phyloP scores from a whole-genome alignment of 306 rosid genomes.

The Dalbergia cochinchinensis region DNA sequence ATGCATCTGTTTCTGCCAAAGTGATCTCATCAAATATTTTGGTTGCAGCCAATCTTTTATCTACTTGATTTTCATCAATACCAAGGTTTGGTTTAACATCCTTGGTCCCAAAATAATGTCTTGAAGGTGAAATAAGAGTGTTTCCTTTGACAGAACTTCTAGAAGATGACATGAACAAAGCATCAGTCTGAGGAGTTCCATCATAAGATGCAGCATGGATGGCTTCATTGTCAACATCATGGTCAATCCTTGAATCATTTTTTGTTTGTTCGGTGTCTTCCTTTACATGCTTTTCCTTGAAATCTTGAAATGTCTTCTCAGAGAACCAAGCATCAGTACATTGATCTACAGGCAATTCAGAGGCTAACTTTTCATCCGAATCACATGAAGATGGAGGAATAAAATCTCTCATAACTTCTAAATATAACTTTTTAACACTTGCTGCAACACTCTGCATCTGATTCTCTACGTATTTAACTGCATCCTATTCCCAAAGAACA shows the following conservation, averaged over 20 bases:
- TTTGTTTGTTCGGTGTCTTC: constrained; percentile 36
- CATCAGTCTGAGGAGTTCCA: constrained; percentile 42
- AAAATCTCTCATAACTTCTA: constrained; percentile 77
- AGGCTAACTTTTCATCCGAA: constrained; percentile 49
- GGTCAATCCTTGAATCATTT: constrained; percentile 43
- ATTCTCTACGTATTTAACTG: constrained; percentile 82
- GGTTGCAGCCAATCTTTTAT: constrained; percentile 37
- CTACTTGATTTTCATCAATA: constrained; percentile 34
- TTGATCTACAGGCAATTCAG: constrained; percentile 50
- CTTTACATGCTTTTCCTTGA: constrained; percentile 52
- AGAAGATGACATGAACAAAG: constrained; percentile 45
- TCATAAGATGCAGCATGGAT: constrained; percentile 28
- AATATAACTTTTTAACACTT: constrained; percentile 79
- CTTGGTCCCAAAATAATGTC: constrained; percentile 43
- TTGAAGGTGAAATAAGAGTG: constrained; percentile 45
- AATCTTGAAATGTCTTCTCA: constrained; percentile 48
- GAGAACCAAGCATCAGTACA: constrained; percentile 48
- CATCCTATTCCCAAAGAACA: constrained; percentile 68
- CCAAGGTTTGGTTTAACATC: constrained; percentile 35
- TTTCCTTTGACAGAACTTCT: constrained; percentile 47
- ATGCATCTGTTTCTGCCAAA: constrained; percentile 34
- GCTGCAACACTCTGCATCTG: constrained; percentile 84
- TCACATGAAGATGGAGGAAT: constrained; percentile 58
- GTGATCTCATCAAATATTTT: constrained; percentile 37
- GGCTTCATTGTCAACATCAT: constrained; percentile 40